These are phyloP conservation scores for Starmerella scarabaei DNA, from an alignment of 805 yeast species.

Conservation along the genomic window DNA sequence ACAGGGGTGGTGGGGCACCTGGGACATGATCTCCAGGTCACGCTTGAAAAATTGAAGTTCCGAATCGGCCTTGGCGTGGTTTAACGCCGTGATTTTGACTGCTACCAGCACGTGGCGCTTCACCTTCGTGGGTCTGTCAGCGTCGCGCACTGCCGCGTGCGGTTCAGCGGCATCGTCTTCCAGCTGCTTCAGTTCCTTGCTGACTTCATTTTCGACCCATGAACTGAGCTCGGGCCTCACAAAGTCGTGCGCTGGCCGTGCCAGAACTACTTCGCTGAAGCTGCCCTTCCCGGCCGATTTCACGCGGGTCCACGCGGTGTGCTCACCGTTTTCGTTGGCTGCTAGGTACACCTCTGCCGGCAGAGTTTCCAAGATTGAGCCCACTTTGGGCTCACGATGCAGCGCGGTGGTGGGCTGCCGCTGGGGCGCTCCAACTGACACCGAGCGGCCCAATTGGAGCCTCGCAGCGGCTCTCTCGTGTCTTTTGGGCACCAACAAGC, in stretches of 20 bases:
- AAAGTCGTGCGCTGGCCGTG: constrained; percentile 24
- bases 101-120: constrained; percentile 39
- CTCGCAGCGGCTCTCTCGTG: constrained; percentile 2
- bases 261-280: constrained; percentile 31
- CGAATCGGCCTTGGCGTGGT: constrained; percentile 34
- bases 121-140: neutral
- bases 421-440: constrained; percentile 18
- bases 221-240: constrained; percentile 24
- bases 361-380: constrained; percentile 5
- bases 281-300: constrained; percentile 31
- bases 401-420: constrained; percentile 18
- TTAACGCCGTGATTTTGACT: constrained; percentile 48
- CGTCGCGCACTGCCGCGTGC: neutral
- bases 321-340: constrained; percentile 1
- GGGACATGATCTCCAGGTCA: constrained; percentile 51
- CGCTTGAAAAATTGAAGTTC: constrained; percentile 53
- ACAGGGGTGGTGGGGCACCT: constrained; percentile 48
- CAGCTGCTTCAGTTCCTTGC: constrained; percentile 4
- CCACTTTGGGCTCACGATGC: constrained; percentile 16
- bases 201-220: constrained; percentile 3
- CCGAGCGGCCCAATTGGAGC: constrained; percentile 15
- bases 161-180: neutral
- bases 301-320: constrained; percentile 18
- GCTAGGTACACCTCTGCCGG: constrained; percentile 19
- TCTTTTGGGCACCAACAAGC: constrained; percentile 18